phyloP scores from a whole-genome alignment of 129 eudicot species.

The Chrysanthemum lavandulifolium region DNA sequence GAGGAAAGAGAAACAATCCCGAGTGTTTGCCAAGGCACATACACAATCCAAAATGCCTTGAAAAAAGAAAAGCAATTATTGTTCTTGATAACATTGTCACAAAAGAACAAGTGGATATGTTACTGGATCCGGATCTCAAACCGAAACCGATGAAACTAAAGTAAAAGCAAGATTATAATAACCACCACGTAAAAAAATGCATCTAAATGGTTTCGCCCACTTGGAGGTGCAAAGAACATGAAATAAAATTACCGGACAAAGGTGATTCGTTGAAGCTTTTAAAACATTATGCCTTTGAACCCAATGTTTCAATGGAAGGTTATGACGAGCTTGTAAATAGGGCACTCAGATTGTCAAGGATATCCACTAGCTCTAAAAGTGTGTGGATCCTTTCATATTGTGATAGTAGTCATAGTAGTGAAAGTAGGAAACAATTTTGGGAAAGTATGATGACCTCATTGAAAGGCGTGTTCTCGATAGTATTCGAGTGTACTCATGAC shows the following conservation, averaged over 20 bases:
- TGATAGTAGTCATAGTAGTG: background rate
- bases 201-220: background rate
- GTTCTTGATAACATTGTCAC: conserved; percentile 35
- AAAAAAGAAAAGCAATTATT: conserved; percentile 18
- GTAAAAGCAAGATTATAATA: conserved; percentile 28
- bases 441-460: background rate
- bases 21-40: background rate
- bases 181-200: conserved; percentile 19
- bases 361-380: conserved; percentile 31
- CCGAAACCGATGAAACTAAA: background rate
- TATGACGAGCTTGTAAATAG: background rate
- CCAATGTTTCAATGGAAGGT: conserved; percentile 3
- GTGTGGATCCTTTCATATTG: conserved; percentile 8
- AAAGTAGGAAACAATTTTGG: background rate
- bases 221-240: background rate
- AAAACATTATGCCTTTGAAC: conserved; percentile 24
- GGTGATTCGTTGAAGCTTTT: conserved; percentile 28
- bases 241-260: background rate
- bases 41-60: background rate
- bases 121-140: background rate
- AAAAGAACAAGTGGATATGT: conserved; percentile 4
- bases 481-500: background rate
- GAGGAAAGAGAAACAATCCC: background rate
- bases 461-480: background rate
- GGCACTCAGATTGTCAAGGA: conserved; percentile 23